Evolutionary conservation across 768 basidiomycete genomes (phyloP), one percentile per base, ranked within the genome.

Genomic region (Plicaturopsis crispa): DNA sequence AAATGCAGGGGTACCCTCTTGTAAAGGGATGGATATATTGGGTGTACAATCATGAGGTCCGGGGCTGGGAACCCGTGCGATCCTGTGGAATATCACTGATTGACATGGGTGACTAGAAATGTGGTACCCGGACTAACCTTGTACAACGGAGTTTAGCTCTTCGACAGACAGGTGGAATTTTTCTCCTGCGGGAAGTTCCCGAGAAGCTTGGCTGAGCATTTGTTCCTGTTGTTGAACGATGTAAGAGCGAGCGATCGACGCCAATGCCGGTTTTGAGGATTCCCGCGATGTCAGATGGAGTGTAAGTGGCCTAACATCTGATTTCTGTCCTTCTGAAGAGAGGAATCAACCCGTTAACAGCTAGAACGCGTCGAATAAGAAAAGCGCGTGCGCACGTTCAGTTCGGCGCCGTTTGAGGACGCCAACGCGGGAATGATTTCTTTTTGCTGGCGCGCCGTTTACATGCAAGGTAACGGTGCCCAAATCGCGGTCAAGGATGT

Each of bases 1-100:
- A 88, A 62, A 53, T 88, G 84, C 36, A 80, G 56, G 1, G 82
- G 75, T 17, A 62, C 50, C 26, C 51, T 53, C 24, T 60, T 56
- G 24, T 55, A 55, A 34, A 49, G 57, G 10, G 60, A 53, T 2
- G 65, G 59, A 22, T 61, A 62, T 16, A 83, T 43, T 33, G 75
- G 62, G 50, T 89, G 84, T 12, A 88, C 65, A 46, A 90, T 77
- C 68, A 87, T 73, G 35, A 90, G 73, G 48, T 90, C 84, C 11
- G 86, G 84, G 11, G 81, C 63, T 13, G 77, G 69, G 32, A 85
- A 64, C 24, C 69, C 74, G 39, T 65, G 55, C 46, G 72, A 60
- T 32, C 69, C 76, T 79, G 49, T 30, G 48, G 36, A 39, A 42
- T 41, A 32, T n/a, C n/a, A n/a, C n/a, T n/a, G n/a, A n/a, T n/a